Percentiles rank a stretch among this genome's conserved stretches.
Conservation (phyloP, 108 stramenopile genomes). For the Ochromonas danica region DNA sequence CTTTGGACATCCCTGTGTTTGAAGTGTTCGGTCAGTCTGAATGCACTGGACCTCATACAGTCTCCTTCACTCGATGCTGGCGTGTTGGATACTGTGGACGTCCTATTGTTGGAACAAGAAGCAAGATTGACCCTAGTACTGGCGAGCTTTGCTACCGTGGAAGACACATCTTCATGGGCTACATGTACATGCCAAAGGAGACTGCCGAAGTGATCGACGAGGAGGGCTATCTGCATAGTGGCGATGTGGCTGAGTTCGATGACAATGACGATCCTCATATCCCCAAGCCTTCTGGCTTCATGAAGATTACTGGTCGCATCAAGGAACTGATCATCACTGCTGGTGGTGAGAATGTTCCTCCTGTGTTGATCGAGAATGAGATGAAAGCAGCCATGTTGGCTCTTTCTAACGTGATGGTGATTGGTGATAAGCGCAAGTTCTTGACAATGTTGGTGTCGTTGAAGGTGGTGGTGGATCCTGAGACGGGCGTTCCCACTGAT, state of each 20-base stretch:
- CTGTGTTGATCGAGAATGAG: slow-evolving; percentile 67
- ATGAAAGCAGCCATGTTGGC: slow-evolving; percentile 59
- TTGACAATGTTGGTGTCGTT: slow-evolving; percentile 53
- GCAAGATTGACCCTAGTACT: slow-evolving; percentile 45
- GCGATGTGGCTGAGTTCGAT: slow-evolving; percentile 37
- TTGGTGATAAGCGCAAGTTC: slow-evolving; percentile 69
- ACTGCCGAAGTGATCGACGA: slow-evolving; percentile 44
- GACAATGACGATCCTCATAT: slow-evolving; percentile 1
- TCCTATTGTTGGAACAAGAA: slow-evolving; percentile 52
- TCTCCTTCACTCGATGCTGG: slow-evolving; percentile 54
- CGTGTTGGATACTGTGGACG: slow-evolving; percentile 52
- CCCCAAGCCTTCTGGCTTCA: slow-evolving; percentile 35
- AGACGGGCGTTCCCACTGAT: slow-evolving; percentile 33
- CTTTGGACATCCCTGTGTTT: slow-evolving; percentile 65
- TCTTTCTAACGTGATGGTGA: slow-evolving; percentile 60
- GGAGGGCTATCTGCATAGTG: slow-evolving; percentile 24
- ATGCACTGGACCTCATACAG: slow-evolving; percentile 67
- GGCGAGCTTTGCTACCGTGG: slow-evolving; percentile 68
- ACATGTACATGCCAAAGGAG: slow-evolving; percentile 67
- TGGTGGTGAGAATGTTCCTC: slow-evolving; percentile 72
- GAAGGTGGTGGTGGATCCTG: slow-evolving; percentile 39
- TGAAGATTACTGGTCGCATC: slow-evolving; percentile 48
- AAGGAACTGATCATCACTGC: slow-evolving; percentile 64
- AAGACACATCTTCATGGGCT: slow-evolving; percentile 75
- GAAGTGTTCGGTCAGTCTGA: slow-evolving; percentile 72